Evolutionary conservation across 345 rosid species (phyloP).

Genomic region (Iberis pinnata): DNA sequence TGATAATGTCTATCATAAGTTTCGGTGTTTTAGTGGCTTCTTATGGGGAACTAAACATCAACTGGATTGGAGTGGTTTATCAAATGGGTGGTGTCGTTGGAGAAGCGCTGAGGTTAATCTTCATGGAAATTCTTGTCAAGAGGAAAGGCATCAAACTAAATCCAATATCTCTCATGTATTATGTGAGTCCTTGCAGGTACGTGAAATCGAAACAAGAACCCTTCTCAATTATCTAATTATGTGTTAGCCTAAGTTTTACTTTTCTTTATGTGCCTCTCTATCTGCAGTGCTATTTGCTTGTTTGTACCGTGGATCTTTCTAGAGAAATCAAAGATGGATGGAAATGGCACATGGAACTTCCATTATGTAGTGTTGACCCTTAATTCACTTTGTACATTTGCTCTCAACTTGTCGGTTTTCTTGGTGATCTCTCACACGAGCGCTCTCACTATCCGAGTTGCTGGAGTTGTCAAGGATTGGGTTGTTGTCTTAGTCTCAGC

Average conservation of each 20-base stretch:
- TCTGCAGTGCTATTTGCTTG: slow-evolving; percentile 74
- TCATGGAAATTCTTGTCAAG: slow-evolving; percentile 94
- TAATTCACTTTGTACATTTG: slow-evolving; percentile 87
- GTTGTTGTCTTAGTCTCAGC: slow-evolving; percentile 92
- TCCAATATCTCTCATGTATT: slow-evolving; percentile 88
- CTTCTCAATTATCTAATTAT: slow-evolving; percentile 5
- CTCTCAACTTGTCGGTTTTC: slow-evolving; percentile 95
- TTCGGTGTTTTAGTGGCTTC: slow-evolving; percentile 95
- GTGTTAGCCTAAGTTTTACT: neutral
- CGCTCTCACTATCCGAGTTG: slow-evolving; percentile 95
- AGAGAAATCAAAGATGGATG: slow-evolving; percentile 86
- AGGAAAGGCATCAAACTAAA: slow-evolving; percentile 87
- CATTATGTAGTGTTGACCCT: slow-evolving; percentile 60
- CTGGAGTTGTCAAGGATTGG: slow-evolving; percentile 99
- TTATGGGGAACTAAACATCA: slow-evolving; percentile 82
- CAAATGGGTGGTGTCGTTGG: slow-evolving; percentile 99
- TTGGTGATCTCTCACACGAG: slow-evolving; percentile 94
- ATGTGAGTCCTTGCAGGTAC: slow-evolving; percentile 98
- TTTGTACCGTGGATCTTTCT: slow-evolving; percentile 93
- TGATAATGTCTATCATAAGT: slow-evolving; percentile 93
- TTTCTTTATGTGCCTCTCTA: slow-evolving; percentile 17
- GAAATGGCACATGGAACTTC: slow-evolving; percentile 61
- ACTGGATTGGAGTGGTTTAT: slow-evolving; percentile 96
- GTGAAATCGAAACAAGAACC: slow-evolving; percentile 4
- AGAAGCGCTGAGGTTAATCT: slow-evolving; percentile 78